Evolutionary conservation across 73 alveolate genomes (phyloP).

Genomic region (Paramecium pentaurelia): DNA sequence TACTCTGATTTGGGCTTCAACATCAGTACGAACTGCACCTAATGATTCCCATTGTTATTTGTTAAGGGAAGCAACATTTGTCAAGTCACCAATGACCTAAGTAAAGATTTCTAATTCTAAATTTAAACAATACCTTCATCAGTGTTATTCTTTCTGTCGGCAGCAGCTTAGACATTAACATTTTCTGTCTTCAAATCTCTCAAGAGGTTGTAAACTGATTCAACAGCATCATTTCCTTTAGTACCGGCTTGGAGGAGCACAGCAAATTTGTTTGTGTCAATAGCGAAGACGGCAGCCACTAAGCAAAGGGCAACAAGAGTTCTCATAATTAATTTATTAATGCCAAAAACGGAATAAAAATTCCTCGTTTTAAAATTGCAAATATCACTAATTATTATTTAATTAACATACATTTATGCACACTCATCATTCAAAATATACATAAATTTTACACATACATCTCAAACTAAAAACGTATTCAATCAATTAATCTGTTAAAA

Average conservation of each 20-base stretch:
- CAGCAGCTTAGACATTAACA: conserved; percentile 48
- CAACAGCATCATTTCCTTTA: conserved; percentile 36
- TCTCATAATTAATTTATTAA: background rate
- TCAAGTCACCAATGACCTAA: conserved; percentile 32
- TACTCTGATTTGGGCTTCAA: conserved; percentile 29
- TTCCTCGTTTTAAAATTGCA: background rate
- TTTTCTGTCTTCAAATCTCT: conserved; percentile 44
- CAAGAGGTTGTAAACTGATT: conserved; percentile 26
- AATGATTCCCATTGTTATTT: background rate
- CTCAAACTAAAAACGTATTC: background rate
- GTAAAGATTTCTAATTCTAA: background rate
- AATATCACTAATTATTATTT: background rate
- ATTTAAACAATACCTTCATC: background rate
- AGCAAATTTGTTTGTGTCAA: conserved; percentile 40
- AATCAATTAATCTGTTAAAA: conserved; percentile 21
- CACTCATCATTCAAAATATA: background rate
- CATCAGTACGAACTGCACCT: conserved; percentile 23
- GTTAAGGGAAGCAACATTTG: conserved; percentile 28
- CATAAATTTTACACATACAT: background rate
- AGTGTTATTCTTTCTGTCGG: conserved; percentile 33
- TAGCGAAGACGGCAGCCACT: conserved; percentile 38
- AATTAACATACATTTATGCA: background rate
- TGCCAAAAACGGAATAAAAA: conserved; percentile 28
- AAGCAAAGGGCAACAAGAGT: conserved; percentile 31
- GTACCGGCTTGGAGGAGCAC: conserved; percentile 33